phyloP scores from a whole-genome alignment of 257 asterid genomes.

The Buddleja alternifolia region DNA sequence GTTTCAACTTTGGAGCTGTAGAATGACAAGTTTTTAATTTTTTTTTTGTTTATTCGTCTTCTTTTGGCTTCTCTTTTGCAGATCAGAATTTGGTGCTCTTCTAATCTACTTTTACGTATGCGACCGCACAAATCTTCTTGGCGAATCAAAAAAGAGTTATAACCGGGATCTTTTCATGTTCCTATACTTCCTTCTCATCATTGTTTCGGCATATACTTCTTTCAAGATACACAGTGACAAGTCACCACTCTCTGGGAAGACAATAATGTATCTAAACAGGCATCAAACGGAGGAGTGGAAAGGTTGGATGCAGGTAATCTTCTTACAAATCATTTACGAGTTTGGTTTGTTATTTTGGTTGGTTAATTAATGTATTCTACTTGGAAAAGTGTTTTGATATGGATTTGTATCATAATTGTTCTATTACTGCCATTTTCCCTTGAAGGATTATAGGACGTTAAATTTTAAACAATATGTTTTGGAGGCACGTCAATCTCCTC shows the following conservation, averaged over 20 bases:
- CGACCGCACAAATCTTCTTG: slow-evolving; percentile 86
- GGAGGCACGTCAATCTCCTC: neutral
- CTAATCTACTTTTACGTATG: slow-evolving; percentile 73
- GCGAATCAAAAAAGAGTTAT: slow-evolving; percentile 82
- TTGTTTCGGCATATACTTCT: slow-evolving; percentile 79
- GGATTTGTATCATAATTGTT: neutral
- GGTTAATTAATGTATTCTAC: slow-evolving; percentile 1
- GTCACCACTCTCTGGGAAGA: slow-evolving; percentile 78
- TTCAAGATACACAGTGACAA: slow-evolving; percentile 87
- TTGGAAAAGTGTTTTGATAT: neutral
- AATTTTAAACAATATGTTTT: neutral
- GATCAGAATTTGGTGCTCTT: slow-evolving; percentile 90
- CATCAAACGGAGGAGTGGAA: slow-evolving; percentile 99
- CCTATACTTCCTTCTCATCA: slow-evolving; percentile 89
- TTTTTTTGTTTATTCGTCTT: slow-evolving; percentile 15
- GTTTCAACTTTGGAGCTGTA: slow-evolving; percentile 22
- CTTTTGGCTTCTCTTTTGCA: slow-evolving; percentile 39
- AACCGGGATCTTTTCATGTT: slow-evolving; percentile 88
- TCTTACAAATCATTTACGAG: slow-evolving; percentile 13
- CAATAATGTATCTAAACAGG: slow-evolving; percentile 85
- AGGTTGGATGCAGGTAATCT: slow-evolving; percentile 95
- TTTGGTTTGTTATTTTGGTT: slow-evolving; percentile 12
- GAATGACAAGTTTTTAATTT: neutral
- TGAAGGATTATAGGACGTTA: neutral
- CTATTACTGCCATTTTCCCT: neutral